Conservation (phyloP, 2,329 filamentous ascomycete species). For the Nakataea oryzae region DNA sequence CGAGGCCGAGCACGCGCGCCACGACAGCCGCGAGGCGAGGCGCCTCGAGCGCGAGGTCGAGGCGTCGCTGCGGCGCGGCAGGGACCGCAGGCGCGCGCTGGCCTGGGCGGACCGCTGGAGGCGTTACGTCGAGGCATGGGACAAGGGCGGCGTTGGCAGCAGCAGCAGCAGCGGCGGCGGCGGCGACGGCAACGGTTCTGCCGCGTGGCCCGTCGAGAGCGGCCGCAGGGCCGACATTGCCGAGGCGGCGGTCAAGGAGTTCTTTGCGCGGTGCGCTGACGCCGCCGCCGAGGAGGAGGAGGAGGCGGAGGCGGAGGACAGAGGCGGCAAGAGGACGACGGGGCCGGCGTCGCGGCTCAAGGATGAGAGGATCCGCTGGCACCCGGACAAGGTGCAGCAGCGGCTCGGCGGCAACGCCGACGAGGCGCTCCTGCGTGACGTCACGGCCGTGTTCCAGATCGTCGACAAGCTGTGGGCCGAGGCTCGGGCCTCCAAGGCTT, state of each 20-base stretch:
- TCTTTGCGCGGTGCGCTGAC: conserved; percentile 43
- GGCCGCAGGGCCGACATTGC: conserved; percentile 44
- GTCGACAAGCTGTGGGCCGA: conserved; percentile 75
- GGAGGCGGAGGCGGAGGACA: neutral
- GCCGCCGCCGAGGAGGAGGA: neutral
- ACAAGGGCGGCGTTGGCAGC: conserved; percentile 18
- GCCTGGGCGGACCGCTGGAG: conserved; percentile 52
- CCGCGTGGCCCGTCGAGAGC: conserved; percentile 65
- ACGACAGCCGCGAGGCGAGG: conserved; percentile 20
- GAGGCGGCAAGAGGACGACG: conserved; percentile 14
- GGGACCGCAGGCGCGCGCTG: conserved; percentile 47
- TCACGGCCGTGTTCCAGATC: conserved; percentile 87
- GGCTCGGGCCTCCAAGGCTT: conserved; percentile 23
- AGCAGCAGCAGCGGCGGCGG: neutral
- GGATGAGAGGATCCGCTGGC: conserved; percentile 83
- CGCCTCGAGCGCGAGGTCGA: conserved; percentile 56
- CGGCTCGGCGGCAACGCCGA: conserved; percentile 63
- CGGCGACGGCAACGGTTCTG: conserved; percentile 7
- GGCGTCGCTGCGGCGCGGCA: conserved; percentile 54
- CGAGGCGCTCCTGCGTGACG: conserved; percentile 59
- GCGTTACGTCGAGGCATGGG: conserved; percentile 56
- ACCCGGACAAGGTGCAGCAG: conserved; percentile 96
- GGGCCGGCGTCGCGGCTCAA: conserved; percentile 51
- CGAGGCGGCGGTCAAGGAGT: conserved; percentile 51
- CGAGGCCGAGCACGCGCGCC: conserved; percentile 37